Evolutionary conservation across 352 stramenopile genomes (phyloP).

Genomic region (Phytophthora pinifolia): DNA sequence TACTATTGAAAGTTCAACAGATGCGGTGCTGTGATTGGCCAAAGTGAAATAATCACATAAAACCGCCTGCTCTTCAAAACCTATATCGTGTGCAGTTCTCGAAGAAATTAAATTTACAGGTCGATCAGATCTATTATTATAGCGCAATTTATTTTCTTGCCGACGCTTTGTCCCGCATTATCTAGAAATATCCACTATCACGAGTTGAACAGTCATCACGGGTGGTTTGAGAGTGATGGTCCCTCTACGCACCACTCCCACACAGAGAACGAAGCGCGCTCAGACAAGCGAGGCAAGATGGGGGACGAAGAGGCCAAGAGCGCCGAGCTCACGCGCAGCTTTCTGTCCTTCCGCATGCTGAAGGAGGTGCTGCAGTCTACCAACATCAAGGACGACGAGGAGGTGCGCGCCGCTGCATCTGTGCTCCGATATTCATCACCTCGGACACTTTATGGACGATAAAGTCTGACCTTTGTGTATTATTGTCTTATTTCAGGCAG

Average conservation of each 20-base stretch:
- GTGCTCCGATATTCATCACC: slow-evolving; percentile 2
- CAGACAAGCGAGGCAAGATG: slow-evolving; percentile 21
- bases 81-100: too few species aligned
- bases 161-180: background rate
- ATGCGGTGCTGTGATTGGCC: slow-evolving; percentile 12
- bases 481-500: slow-evolving; percentile 39
- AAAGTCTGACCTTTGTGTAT: background rate
- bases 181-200: too few species aligned
- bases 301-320: slow-evolving; percentile 30
- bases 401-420: slow-evolving; percentile 39
- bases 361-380: slow-evolving; percentile 75
- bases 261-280: slow-evolving; percentile 21
- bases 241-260: slow-evolving; percentile 16
- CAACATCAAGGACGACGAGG: slow-evolving; percentile 78
- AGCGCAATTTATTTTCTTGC: too few species aligned
- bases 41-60: background rate
- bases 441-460: background rate
- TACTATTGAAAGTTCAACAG: slow-evolving; percentile 1
- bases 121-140: too few species aligned
- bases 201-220: background rate
- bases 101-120: too few species aligned
- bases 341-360: slow-evolving; percentile 73
- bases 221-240: slow-evolving; percentile 27
- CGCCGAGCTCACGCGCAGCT: slow-evolving; percentile 53
- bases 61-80: background rate